phyloP scores from a whole-genome alignment of 1,139 yeast genomes.

The Nematodospora anomalae region DNA sequence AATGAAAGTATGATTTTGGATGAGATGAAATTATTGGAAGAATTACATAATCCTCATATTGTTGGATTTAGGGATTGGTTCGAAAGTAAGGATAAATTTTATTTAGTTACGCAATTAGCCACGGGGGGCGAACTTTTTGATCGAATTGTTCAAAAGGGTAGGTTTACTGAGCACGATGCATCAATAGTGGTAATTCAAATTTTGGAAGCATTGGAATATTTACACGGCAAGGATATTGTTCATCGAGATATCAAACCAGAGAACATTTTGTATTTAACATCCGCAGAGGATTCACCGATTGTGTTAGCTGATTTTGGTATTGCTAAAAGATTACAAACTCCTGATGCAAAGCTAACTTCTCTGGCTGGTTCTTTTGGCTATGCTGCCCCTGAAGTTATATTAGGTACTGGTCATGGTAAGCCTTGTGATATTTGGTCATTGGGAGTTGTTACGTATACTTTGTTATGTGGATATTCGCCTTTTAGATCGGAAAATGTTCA shows the following conservation, averaged over 20 bases:
- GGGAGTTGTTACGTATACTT: conserved; percentile 87
- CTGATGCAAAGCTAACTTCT: conserved; percentile 65
- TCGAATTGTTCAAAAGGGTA: conserved; percentile 71
- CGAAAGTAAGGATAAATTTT: conserved; percentile 77
- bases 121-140: conserved; percentile 93
- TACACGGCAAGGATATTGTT: conserved; percentile 74
- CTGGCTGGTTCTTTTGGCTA: conserved; percentile 93
- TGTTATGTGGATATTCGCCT: conserved; percentile 91
- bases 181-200: conserved; percentile 67
- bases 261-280: conserved; percentile 67
- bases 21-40: conserved; percentile 67
- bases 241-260: conserved; percentile 94
- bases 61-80: conserved; percentile 87
- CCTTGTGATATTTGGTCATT: conserved; percentile 93
- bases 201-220: conserved; percentile 69
- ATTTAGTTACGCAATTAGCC: conserved; percentile 75
- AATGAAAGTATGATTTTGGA: conserved; percentile 70
- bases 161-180: conserved; percentile 85
- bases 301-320: conserved; percentile 93
- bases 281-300: conserved; percentile 56
- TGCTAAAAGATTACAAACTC: conserved; percentile 65
- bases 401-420: conserved; percentile 80
- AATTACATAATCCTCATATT: conserved; percentile 74
- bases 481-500: conserved; percentile 81
- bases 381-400: conserved; percentile 89